Conservation (phyloP, 2,329 filamentous ascomycete genomes). For the Penicillium decumbens region DNA sequence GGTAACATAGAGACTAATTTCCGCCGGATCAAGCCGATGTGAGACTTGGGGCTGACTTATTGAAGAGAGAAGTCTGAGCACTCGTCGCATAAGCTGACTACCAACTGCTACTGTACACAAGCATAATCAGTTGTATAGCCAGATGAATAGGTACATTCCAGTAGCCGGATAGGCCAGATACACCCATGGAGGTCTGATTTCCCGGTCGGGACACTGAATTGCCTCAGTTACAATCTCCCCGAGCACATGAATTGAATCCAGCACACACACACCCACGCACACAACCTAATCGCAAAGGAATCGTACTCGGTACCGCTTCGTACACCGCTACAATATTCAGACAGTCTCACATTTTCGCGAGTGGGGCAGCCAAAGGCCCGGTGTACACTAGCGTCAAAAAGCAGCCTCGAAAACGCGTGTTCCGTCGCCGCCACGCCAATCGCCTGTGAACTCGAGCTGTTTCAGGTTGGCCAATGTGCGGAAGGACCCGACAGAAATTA, state of each 20-base stretch:
- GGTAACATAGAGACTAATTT: background rate
- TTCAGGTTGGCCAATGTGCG: conserved; percentile 21
- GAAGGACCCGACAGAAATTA: conserved; percentile 10
- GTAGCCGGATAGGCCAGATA: background rate
- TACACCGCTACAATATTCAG: conserved; percentile 12
- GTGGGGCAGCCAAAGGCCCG: conserved; percentile 18
- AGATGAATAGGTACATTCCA: background rate
- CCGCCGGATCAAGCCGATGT: background rate
- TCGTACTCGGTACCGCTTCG: background rate
- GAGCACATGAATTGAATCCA: too few relatives aligned
- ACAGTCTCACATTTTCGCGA: conserved; percentile 9
- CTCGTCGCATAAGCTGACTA: background rate
- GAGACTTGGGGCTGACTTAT: background rate
- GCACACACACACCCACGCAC: too few relatives aligned
- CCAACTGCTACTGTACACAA: background rate
- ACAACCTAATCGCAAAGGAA: too few relatives aligned
- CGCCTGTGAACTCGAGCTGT: conserved; percentile 10
- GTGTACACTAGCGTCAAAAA: conserved; percentile 15
- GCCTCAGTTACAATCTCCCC: background rate
- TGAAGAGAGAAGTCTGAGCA: background rate
- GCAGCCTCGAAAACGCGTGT: conserved; percentile 24
- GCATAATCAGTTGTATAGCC: background rate
- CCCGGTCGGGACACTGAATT: background rate
- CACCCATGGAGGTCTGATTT: background rate
- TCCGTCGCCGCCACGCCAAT: conserved; percentile 1